Evolutionary conservation across 2,329 filamentous ascomycete species (phyloP), one percentile per base, ranked within the genome.

Genomic region (Tolypocladium pustulatum): DNA sequence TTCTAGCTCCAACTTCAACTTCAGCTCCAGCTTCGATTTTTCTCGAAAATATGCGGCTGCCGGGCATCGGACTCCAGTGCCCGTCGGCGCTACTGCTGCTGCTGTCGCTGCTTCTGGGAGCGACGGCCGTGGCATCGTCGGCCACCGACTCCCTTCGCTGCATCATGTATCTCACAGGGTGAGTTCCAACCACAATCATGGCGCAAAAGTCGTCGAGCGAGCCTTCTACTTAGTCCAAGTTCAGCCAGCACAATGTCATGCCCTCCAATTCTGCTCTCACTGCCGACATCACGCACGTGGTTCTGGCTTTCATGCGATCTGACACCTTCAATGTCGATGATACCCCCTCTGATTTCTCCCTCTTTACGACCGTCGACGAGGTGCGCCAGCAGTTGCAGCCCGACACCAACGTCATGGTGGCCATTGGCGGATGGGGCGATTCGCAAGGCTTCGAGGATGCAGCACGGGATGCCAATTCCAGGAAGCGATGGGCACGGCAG

Each of bases 351-450:
- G 58, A 66, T 4, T 84, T 79, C 72, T 77, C 80, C 0, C 69
- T 86, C 7, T 85, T 85, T 64, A 81, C 77, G 4, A 76, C 75
- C 1, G 75, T 86, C 2, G 65, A 69, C 3, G 68, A 75, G 15
- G 75, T 79, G 17, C 80, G 83, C 5, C 59, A 66, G 22, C 72
- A 76, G 57, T 84, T 86, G 60, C 71, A 71, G 8, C 60, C 71
- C 0, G 75, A 75, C 32, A 85, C 85, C 25, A 85, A 87, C 63
- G 71, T 91, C 27, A 80, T 87, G 74, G 78, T 91, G 41, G 87
- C 88, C 25, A 83, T 91, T 62, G 88, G 88, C 13, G 88, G 88
- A 57, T 91, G 88, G 88, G 87, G 87, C 0, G 85, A 90, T 60
- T 85, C 81, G 0, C 68, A 71, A 8, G 87, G 86, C 0, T 91